Percentiles rank a stretch among this genome's conserved stretches.
These are phyloP conservation scores for Triticum dicoccoides DNA, from an alignment of 176 grass and related monocot genomes.

Conservation along the genomic window DNA sequence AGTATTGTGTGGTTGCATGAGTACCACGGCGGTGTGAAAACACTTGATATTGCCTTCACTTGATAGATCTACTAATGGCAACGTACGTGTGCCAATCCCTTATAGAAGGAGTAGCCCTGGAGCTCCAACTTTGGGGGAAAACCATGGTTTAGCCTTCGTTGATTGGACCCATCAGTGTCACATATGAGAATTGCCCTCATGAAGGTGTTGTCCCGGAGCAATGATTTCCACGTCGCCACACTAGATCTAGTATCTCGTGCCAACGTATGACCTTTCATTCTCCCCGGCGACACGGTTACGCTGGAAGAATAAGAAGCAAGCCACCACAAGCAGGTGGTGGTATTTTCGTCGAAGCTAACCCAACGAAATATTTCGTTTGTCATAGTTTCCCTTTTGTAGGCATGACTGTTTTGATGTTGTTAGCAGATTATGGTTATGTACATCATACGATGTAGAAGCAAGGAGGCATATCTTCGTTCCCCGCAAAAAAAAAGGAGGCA, in stretches of 20 bases:
- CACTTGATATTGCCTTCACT: background rate
- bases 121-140: background rate
- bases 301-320: background rate
- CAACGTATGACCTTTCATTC: background rate
- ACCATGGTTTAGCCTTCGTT: background rate
- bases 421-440: background rate
- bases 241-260: background rate
- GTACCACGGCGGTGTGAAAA: background rate
- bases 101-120: background rate
- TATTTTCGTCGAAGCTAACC: background rate
- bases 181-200: background rate
- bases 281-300: background rate
- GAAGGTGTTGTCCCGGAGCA: background rate
- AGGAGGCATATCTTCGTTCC: too few species aligned
- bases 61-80: background rate
- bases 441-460: background rate
- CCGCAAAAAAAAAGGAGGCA: too few species aligned
- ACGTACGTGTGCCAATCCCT: background rate
- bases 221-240: background rate
- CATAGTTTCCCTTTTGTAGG: background rate
- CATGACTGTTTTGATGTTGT: background rate
- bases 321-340: background rate
- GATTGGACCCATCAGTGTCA: background rate
- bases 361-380: background rate
- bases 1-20: too few species aligned